phyloP scores from a whole-genome alignment of 805 yeast species.

The Tetrapisispora nanseiensis region DNA sequence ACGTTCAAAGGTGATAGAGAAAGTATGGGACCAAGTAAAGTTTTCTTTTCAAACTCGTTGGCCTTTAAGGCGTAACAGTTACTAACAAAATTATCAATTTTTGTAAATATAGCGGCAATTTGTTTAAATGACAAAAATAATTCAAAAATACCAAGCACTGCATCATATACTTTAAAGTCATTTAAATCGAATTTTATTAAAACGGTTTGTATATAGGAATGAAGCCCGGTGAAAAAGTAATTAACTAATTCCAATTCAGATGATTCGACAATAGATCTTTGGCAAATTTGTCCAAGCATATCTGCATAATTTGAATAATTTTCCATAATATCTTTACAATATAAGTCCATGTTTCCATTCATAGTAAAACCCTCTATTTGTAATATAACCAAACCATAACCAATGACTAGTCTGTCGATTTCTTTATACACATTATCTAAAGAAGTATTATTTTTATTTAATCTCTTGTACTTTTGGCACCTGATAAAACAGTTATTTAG shows the following conservation, averaged over 20 bases:
- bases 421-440: conserved; percentile 35
- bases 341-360: conserved; percentile 16
- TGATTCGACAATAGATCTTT: conserved; percentile 57
- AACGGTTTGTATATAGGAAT: conserved; percentile 18
- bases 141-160: conserved; percentile 47
- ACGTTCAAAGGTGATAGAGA: conserved; percentile 63
- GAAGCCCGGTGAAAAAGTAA: conserved; percentile 33
- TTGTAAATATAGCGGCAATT: conserved; percentile 51
- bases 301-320: conserved; percentile 30
- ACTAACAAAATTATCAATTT: conserved; percentile 45
- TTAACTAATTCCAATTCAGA: conserved; percentile 50
- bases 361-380: conserved; percentile 48
- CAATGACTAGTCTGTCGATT: conserved; percentile 32
- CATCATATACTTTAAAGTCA: conserved; percentile 39
- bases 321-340: conserved; percentile 23
- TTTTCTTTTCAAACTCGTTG: conserved; percentile 44
- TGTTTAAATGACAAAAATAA: conserved; percentile 47
- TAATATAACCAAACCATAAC: conserved; percentile 59
- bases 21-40: conserved; percentile 71
- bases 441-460: conserved; percentile 34
- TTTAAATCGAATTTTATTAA: conserved; percentile 33
- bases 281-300: conserved; percentile 47
- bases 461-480: conserved; percentile 33
- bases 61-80: conserved; percentile 35
- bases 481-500: conserved; percentile 23